These are phyloP conservation scores for Lactifluus subvellereus DNA, from an alignment of 768 basidiomycete genomes.

Conservation along the genomic window DNA sequence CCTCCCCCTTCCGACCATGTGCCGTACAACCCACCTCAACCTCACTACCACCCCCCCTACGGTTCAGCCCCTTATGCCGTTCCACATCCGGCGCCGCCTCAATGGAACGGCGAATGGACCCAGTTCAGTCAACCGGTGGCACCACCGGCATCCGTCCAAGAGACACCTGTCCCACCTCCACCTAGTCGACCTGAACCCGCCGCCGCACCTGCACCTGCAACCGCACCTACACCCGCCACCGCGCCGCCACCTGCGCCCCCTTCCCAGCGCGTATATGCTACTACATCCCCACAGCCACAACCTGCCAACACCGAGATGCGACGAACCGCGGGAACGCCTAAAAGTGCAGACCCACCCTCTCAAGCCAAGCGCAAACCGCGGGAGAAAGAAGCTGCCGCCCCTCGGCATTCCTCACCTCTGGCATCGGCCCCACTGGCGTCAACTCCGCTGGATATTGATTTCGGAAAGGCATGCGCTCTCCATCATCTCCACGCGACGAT, in stretches of 20 bases:
- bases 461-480: conserved; percentile 34
- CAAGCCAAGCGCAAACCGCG: conserved; percentile 35
- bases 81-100: conserved; percentile 20
- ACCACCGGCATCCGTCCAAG: conserved; percentile 15
- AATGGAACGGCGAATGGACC: conserved; percentile 26
- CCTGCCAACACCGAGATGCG: conserved; percentile 26
- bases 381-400: conserved; percentile 33
- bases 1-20: conserved; percentile 30
- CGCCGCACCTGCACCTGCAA: conserved; percentile 25
- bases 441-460: conserved; percentile 35
- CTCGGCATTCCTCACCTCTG: conserved; percentile 26
- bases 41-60: conserved; percentile 23
- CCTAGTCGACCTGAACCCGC: conserved; percentile 14
- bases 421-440: conserved; percentile 19
- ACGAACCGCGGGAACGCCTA: conserved; percentile 30
- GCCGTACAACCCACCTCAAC: conserved; percentile 25
- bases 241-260: conserved; percentile 29
- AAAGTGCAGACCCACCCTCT: conserved; percentile 11
- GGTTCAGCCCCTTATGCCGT: conserved; percentile 22
- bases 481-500: not conserved
- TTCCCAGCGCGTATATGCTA: conserved; percentile 30
- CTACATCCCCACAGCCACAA: conserved; percentile 30
- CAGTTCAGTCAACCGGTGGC: conserved; percentile 15
- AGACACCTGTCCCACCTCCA: conserved; percentile 7
- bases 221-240: conserved; percentile 24